These are phyloP conservation scores for Tagetes erecta DNA, from an alignment of 129 eudicot genomes.

Conservation along the genomic window DNA sequence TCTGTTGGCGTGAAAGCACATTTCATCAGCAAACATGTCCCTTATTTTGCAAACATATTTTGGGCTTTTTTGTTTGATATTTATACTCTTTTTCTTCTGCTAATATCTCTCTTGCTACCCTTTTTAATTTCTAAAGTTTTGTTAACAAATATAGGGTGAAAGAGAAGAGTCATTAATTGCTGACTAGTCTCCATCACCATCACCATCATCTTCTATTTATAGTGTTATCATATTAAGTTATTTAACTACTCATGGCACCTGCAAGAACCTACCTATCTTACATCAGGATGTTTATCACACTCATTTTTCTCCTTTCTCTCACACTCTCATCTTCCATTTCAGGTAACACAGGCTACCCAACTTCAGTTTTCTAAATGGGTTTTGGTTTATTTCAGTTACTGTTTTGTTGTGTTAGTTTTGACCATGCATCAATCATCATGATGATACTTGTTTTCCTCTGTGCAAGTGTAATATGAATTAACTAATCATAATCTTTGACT, in stretches of 20 bases:
- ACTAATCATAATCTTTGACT: background rate
- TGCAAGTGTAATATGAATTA: background rate
- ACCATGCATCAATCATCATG: slow-evolving; percentile 11
- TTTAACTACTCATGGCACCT: slow-evolving; percentile 42
- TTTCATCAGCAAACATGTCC: slow-evolving; percentile 38
- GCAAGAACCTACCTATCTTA: slow-evolving; percentile 40
- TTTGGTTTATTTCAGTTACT: background rate
- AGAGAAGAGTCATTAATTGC: slow-evolving; percentile 31
- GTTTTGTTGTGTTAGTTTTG: slow-evolving; percentile 1
- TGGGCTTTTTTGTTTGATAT: slow-evolving; percentile 18
- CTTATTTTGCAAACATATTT: slow-evolving; percentile 40
- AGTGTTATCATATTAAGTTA: slow-evolving; percentile 27
- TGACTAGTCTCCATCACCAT: slow-evolving; percentile 26
- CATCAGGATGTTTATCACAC: slow-evolving; percentile 36
- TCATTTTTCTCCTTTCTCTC: slow-evolving; percentile 43
- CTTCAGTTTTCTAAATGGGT: background rate
- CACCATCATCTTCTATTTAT: slow-evolving; percentile 21
- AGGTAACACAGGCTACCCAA: slow-evolving; percentile 41
- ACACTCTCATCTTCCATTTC: slow-evolving; percentile 40
- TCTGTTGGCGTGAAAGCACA: slow-evolving; percentile 35
- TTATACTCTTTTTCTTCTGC: slow-evolving; percentile 19
- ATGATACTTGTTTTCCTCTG: slow-evolving; percentile 7
- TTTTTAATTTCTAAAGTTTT: slow-evolving; percentile 10
- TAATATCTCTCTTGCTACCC: slow-evolving; percentile 7
- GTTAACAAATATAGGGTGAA: slow-evolving; percentile 21